phyloP scores from a whole-genome alignment of 306 rosid genomes.

The Cucurbita argyrosperma region DNA sequence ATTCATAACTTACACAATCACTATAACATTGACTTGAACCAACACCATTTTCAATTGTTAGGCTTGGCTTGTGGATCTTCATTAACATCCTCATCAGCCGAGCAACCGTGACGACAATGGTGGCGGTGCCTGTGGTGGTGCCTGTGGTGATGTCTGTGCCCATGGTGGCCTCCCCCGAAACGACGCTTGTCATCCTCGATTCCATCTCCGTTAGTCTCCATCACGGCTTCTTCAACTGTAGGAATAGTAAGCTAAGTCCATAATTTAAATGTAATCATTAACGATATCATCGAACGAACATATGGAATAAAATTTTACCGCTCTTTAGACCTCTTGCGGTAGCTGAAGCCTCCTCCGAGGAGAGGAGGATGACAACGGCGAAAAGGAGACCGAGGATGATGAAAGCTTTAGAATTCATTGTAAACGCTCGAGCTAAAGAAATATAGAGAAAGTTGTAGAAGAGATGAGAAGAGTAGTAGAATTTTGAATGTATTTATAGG shows the following conservation, averaged over 20 bases:
- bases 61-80: neutral
- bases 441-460: neutral
- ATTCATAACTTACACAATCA: neutral
- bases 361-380: constrained; percentile 18
- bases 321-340: constrained; percentile 15
- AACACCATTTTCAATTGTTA: neutral
- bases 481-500: neutral
- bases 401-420: neutral
- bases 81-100: neutral
- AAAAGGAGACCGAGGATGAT: constrained; percentile 12
- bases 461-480: neutral
- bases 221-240: neutral
- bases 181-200: neutral
- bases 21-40: neutral
- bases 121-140: neutral
- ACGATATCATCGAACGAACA: neutral
- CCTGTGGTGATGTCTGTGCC: neutral
- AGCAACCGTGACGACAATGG: constrained; percentile 22
- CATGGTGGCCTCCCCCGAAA: neutral
- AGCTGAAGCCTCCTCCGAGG: constrained; percentile 8
- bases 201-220: neutral
- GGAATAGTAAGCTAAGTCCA: no score
- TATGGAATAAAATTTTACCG: neutral
- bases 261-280: no score
- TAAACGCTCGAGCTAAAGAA: neutral